phyloP scores from a whole-genome alignment of 1,284 basidiomycete species.

The Porodaedalea pini region DNA sequence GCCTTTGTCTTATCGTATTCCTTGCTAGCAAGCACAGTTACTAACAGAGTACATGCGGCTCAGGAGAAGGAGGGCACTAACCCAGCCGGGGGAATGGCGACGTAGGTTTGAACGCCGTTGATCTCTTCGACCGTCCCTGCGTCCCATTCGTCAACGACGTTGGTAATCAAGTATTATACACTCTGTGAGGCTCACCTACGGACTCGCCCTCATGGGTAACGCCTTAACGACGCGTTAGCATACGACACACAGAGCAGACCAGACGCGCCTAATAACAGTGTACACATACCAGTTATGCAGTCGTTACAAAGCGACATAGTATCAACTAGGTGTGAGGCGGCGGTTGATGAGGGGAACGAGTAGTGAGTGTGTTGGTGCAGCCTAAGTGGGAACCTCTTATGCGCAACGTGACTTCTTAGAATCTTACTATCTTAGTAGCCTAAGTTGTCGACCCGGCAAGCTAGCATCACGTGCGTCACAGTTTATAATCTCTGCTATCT shows the following conservation, averaged over 20 bases:
- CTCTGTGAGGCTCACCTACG: constrained; percentile 34
- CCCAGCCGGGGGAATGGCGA: constrained; percentile 39
- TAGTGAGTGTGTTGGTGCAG: no score
- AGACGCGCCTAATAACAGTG: no score
- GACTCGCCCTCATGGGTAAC: constrained; percentile 55
- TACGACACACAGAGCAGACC: background rate
- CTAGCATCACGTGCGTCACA: no score
- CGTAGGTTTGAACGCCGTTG: constrained; percentile 45
- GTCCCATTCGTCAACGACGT: background rate
- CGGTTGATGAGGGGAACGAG: no score
- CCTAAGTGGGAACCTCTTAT: no score
- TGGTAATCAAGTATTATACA: background rate
- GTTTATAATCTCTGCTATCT: no score
- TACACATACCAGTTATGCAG: constrained; percentile 14
- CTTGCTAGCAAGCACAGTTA: background rate
- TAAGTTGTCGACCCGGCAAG: no score
- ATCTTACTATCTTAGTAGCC: no score
- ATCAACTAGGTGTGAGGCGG: no score
- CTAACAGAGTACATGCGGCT: no score
- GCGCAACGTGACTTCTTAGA: no score
- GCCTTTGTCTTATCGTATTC: constrained; percentile 53
- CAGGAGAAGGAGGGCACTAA: background rate
- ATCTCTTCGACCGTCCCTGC: constrained; percentile 40
- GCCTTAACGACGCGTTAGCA: constrained; percentile 32
- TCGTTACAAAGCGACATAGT: constrained; percentile 18